Conservation (phyloP, 2,329 filamentous ascomycete species). For the Parafenestella ontariensis region DNA sequence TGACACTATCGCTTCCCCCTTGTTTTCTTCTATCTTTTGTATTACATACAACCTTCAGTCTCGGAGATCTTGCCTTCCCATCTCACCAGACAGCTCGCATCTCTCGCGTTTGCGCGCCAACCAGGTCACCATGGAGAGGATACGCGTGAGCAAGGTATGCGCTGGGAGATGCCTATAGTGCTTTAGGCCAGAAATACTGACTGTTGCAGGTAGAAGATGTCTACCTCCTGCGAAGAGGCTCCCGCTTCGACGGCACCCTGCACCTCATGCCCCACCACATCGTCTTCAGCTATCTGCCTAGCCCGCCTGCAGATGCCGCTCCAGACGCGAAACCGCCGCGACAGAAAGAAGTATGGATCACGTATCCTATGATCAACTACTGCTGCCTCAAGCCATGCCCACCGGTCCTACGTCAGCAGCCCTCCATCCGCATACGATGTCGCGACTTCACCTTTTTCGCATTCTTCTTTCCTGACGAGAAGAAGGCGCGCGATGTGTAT, state of each 20-base stretch:
- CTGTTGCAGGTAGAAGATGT: constrained; percentile 65
- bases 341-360: constrained; percentile 84
- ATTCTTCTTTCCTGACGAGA: constrained; percentile 82
- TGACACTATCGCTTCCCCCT: constrained; percentile 3
- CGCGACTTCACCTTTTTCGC: constrained; percentile 94
- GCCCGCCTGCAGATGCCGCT: constrained; percentile 42
- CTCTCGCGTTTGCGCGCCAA: neutral
- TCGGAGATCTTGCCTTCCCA: neutral
- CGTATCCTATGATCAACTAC: constrained; percentile 87
- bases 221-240: constrained; percentile 64
- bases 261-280: constrained; percentile 70
- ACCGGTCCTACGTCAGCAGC: constrained; percentile 71
- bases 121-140: constrained; percentile 51
- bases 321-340: constrained; percentile 52
- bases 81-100: constrained; percentile 3
- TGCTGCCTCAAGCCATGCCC: constrained; percentile 80
- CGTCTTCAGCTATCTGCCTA: constrained; percentile 66
- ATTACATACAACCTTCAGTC: constrained; percentile 4
- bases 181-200: constrained; percentile 12
- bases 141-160: constrained; percentile 55
- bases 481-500: constrained; percentile 80
- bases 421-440: constrained; percentile 85
- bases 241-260: constrained; percentile 65
- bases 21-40: constrained; percentile 3
- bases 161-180: neutral